Evolutionary conservation across 495 filamentous ascomycete genomes (phyloP), one percentile per base, ranked within the genome.

Genomic region (Sabuloglossum arenarium): DNA sequence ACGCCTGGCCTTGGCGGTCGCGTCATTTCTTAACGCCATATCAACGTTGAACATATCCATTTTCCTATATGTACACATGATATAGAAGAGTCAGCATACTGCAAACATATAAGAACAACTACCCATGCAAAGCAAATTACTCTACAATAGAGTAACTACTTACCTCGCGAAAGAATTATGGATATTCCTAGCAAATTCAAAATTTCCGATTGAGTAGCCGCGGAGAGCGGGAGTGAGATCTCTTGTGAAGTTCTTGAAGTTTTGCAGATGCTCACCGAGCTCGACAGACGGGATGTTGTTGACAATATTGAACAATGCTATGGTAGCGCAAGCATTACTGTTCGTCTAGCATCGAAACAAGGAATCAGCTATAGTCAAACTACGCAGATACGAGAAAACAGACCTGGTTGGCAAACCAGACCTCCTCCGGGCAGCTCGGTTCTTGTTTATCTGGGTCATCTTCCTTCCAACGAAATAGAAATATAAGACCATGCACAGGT

Each of bases 331-430:
- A 14, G 86, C 79, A 69, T 91, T 91, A 28, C 76, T 72, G 2
- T 79, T 79, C 0, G 85, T 86, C 84, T 88, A 47, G 4, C 19
- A 3, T 1, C 37, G 23, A 0, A n/a, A 27, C 10, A 55, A 32
- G 8, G 39, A 5, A 29, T 46, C 43, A 37, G 24, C 14, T 16
- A 27, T 24, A 14, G 21, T 16, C 51, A 32, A 45, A 60, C 14
- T 11, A 16, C 32, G 42, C 19, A 10, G 10, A 1, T 12, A 30
- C 8, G 49, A 24, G 52, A 11, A 47, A 25, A 58, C 70, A 47
- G 61, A 86, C 84, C 70, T 97, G 91, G 61, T 95, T 96, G 14
- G 88, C 88, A 68, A 96, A 96, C 91, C 91, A 98, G 29, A 95
- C 67, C 6, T 80, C 71, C 19, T 80, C 70, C 0, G 85, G 82